Percentiles rank a stretch among this genome's conserved stretches.
Evolutionary conservation across 352 stramenopile genomes (phyloP).

Genomic region (Achlya hypogyna): DNA sequence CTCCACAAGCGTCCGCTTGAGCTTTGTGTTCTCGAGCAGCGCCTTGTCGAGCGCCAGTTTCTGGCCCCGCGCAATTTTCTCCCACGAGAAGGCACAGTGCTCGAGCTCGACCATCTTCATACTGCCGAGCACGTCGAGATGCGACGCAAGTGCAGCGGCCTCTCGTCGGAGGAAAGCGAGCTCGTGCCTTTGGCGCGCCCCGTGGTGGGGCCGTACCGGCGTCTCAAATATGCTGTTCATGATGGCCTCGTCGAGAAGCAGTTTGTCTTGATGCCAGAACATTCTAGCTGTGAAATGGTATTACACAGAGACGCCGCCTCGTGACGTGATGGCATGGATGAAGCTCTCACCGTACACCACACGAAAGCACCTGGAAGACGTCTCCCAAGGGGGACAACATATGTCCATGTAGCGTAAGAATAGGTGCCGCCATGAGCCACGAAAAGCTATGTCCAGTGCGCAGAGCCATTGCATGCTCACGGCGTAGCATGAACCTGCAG

Average conservation of each 20-base stretch:
- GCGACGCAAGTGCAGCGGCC: background rate
- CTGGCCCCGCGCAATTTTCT: background rate
- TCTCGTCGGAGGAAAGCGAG: background rate
- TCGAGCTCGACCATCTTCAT: background rate
- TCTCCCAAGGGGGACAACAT: too few species aligned
- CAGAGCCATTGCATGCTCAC: too few species aligned
- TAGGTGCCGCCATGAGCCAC: too few species aligned
- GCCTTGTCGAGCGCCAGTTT: background rate
- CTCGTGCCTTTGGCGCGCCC: background rate
- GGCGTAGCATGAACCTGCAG: too few species aligned
- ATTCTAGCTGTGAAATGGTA: too few species aligned
- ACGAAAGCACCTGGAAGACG: too few species aligned
- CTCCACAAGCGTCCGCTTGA: background rate
- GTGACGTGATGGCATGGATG: too few species aligned
- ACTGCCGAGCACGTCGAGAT: background rate
- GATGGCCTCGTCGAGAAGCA: background rate
- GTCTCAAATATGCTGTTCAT: background rate
- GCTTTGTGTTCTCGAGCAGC: background rate
- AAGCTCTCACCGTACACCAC: too few species aligned
- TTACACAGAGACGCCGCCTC: too few species aligned
- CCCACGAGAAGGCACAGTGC: background rate
- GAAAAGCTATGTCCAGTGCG: too few species aligned
- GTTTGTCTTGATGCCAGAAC: too few species aligned
- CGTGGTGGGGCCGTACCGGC: background rate
- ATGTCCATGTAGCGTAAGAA: too few species aligned